Base-by-base conservation (phyloP, 2,329 filamentous ascomycete species). In the Sporothrix pallida region DNA sequence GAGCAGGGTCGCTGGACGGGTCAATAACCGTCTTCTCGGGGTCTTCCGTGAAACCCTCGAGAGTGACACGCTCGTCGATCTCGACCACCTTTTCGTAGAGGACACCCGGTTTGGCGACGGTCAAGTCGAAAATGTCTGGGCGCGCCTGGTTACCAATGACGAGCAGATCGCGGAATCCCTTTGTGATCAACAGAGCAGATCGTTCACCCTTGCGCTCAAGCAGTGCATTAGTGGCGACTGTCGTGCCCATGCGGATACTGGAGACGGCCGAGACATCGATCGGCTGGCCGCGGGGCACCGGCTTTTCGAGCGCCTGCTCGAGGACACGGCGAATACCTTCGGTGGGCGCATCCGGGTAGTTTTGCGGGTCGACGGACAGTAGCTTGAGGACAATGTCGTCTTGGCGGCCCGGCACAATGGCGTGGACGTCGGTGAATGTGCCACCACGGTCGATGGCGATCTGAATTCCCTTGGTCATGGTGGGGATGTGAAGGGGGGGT, bases 131-230 rank as follows among this genome's bases (percentile, higher is more conserved):
- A 77, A 98, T 97, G 80, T 92, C 91, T 17, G 95, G 95, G 65
- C 95, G 87, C 15, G 91, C 93, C 84, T 98, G 95, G 81, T 97
- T 97, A 9, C 95, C 95, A 80, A 98, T 98, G 73, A 91, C 88
- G 20, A 97, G 84, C 77, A 93, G 96, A 80, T 98, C 94, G 77
- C 90, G 91, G 85, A 97, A 97, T 0, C 95, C 95, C 77, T 90
- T 91, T 0, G 93, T 97, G 9, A 96, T 93, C 1, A 97, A 89
- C 82, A 98, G 87, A n/a, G 93, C 94, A 79, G 96, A 95, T 78
- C 89, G 90, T 83, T 97, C 94, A 60, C 95, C 95, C 82, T 97
- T 97, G 74, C 95, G 86, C 82, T 98, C 94, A 1, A 98, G 86
- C 73, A 98, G 83, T 0, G 95, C 95, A 81, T 98, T 98, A 0